These are phyloP conservation scores for Petasospora rhodanensis DNA, from an alignment of 1,139 yeast species.

Conservation along the genomic window DNA sequence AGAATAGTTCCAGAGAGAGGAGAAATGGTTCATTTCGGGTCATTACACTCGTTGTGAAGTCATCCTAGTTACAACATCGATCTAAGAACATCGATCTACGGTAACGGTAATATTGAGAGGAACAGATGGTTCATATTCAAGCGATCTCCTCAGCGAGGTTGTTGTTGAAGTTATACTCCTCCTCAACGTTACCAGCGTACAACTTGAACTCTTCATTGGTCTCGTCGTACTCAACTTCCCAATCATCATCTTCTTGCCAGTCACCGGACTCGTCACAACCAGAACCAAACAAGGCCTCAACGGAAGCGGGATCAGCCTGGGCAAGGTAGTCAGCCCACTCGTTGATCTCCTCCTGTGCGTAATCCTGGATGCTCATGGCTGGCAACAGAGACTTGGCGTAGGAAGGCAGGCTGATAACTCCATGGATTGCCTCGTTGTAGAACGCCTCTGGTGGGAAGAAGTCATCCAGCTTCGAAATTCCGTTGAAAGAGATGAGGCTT, in stretches of 20 bases:
- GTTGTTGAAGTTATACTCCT: neutral
- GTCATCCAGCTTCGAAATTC: constrained; percentile 31
- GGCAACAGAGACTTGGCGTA: neutral
- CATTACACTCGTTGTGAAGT: too few species aligned
- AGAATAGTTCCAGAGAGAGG: too few species aligned
- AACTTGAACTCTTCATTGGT: constrained; percentile 1
- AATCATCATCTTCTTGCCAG: neutral
- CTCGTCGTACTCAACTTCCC: constrained; percentile 1
- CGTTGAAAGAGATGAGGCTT: constrained; percentile 40
- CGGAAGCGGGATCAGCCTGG: constrained; percentile 1
- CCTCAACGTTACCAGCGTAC: neutral
- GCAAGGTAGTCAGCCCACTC: constrained; percentile 10
- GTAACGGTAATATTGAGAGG: too few species aligned
- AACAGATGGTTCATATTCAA: too few species aligned
- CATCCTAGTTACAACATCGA: too few species aligned
- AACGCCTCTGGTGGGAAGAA: constrained; percentile 22
- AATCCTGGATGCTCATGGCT: constrained; percentile 2
- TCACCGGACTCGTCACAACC: constrained; percentile 3
- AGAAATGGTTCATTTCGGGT: too few species aligned
- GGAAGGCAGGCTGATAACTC: constrained; percentile 1
- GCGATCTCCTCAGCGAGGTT: neutral
- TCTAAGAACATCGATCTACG: too few species aligned
- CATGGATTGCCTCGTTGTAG: constrained; percentile 7
- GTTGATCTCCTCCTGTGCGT: constrained; percentile 7
- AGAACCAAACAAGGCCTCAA: constrained; percentile 3